Evolutionary conservation across 2,329 filamentous ascomycete genomes (phyloP).

Genomic region (Pyricularia sp.): DNA sequence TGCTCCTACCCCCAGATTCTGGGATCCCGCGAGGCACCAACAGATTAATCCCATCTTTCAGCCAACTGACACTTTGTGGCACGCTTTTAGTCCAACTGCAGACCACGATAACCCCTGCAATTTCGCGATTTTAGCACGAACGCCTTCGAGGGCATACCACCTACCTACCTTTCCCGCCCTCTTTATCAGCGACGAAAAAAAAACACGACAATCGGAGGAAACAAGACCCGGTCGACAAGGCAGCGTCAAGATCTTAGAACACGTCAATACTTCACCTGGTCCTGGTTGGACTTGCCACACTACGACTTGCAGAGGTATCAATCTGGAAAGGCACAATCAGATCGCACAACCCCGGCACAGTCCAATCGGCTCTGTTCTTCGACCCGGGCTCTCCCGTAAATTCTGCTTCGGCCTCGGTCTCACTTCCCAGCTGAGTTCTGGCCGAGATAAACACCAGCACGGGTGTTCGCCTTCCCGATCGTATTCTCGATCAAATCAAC

Average conservation of each 20-base stretch:
- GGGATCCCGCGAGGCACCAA: not conserved
- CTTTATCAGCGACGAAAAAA: not conserved
- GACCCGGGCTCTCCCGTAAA: not conserved
- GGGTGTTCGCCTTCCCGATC: constrained; percentile 4
- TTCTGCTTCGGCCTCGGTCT: constrained; percentile 1
- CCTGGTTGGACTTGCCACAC: constrained; percentile 2
- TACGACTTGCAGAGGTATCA: not conserved
- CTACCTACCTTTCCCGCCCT: not conserved
- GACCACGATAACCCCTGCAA: constrained; percentile 4
- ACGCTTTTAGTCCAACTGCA: not conserved
- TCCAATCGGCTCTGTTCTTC: not conserved
- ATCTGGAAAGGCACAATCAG: constrained; percentile 1
- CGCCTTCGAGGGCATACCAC: not conserved
- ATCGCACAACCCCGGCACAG: constrained; percentile 2
- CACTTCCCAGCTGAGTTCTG: not conserved
- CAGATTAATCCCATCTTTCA: not conserved
- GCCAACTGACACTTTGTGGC: not conserved
- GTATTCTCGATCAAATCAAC: constrained; percentile 1
- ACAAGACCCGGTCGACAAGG: not conserved
- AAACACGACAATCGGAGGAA: not conserved
- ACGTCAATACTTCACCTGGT: not conserved
- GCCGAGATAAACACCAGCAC: not conserved
- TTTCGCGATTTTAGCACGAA: constrained; percentile 1
- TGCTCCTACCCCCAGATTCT: not conserved
- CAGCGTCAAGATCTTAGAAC: not conserved